Evolutionary conservation across 345 rosid species (phyloP).

Genomic region (Diplotaxis tenuifolia): DNA sequence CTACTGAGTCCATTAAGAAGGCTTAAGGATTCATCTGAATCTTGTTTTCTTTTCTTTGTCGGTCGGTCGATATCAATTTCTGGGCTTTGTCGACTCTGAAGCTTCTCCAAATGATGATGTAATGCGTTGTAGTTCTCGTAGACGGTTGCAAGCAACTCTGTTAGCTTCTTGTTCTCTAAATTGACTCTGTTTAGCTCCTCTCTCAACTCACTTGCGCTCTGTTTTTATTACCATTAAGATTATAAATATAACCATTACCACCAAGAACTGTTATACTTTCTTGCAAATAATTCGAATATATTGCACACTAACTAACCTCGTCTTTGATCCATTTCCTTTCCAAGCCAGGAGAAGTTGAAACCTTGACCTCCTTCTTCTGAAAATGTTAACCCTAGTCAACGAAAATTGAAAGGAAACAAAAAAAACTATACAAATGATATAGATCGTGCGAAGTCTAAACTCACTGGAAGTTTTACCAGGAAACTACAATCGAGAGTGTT

Average conservation of each 20-base stretch:
- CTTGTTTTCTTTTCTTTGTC: slow-evolving; percentile 45
- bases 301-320: slow-evolving; percentile 39
- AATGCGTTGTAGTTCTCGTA: slow-evolving; percentile 40
- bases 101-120: slow-evolving; percentile 38
- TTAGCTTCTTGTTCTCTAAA: slow-evolving; percentile 57
- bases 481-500: slow-evolving; percentile 32
- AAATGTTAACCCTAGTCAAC: not conserved
- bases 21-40: slow-evolving; percentile 34
- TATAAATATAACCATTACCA: not conserved
- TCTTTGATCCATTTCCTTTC: slow-evolving; percentile 34
- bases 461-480: slow-evolving; percentile 42
- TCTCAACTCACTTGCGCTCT: slow-evolving; percentile 36
- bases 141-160: slow-evolving; percentile 38
- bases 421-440: not conserved
- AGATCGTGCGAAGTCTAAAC: slow-evolving; percentile 19
- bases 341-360: slow-evolving; percentile 8
- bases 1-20: slow-evolving; percentile 29
- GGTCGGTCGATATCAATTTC: slow-evolving; percentile 7
- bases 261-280: not conserved
- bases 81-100: slow-evolving; percentile 38
- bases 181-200: slow-evolving; percentile 52
- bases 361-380: slow-evolving; percentile 42
- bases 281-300: not conserved
- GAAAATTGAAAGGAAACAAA: not conserved
- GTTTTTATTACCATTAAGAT: slow-evolving; percentile 15